phyloP scores from a whole-genome alignment of 768 basidiomycete species.

The Pholiota molesta region DNA sequence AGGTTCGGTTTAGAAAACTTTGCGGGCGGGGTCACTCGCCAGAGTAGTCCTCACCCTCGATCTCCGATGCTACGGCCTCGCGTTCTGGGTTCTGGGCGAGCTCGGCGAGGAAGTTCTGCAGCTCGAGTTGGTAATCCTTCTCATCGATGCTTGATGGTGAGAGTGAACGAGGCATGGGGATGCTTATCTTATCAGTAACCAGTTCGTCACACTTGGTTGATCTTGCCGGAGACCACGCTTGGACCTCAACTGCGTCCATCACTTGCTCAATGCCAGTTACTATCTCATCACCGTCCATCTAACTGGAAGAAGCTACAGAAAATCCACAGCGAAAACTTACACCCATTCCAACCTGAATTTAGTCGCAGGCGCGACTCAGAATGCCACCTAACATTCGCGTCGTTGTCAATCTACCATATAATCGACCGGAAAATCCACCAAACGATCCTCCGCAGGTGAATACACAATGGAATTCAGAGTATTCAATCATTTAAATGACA shows the following conservation, averaged over 20 bases:
- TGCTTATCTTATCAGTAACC: constrained; percentile 24
- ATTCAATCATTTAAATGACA: constrained; percentile 12
- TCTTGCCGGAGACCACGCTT: too few species aligned
- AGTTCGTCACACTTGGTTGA: not conserved
- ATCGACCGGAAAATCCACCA: constrained; percentile 70
- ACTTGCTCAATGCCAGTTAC: not conserved
- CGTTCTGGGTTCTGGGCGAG: constrained; percentile 38
- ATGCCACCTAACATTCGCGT: constrained; percentile 51
- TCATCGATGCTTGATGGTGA: constrained; percentile 27
- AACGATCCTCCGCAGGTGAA: constrained; percentile 72
- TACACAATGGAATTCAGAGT: constrained; percentile 18
- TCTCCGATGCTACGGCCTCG: constrained; percentile 47
- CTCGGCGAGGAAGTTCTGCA: constrained; percentile 36
- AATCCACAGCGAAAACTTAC: not conserved
- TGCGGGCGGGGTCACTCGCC: constrained; percentile 5
- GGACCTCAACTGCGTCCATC: not conserved
- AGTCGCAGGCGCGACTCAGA: not conserved
- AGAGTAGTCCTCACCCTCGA: constrained; percentile 39
- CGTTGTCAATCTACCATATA: constrained; percentile 78
- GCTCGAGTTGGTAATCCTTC: constrained; percentile 29
- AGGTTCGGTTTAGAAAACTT: constrained; percentile 3
- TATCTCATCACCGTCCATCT: not conserved
- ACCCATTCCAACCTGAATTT: too few species aligned
- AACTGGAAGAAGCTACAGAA: not conserved
- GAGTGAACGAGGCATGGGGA: constrained; percentile 26